Conservation (phyloP, 371 early-diverging fungal species). For the Mortierella sp. region DNA sequence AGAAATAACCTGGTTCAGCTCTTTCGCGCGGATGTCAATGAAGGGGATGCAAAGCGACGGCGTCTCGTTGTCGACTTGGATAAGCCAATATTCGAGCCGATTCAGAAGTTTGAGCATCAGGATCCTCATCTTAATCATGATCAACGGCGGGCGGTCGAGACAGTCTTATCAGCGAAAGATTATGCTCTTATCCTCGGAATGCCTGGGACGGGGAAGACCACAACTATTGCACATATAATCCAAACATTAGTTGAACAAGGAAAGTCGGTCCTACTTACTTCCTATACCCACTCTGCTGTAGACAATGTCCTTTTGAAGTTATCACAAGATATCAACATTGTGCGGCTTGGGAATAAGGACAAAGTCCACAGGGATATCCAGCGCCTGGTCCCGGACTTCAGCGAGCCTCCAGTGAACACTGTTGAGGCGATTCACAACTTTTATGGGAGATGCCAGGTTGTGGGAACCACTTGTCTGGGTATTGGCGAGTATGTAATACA, state of each 20-base stretch:
- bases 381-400: slow-evolving; percentile 62
- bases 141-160: slow-evolving; percentile 71
- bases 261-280: slow-evolving; percentile 90
- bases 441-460: slow-evolving; percentile 73
- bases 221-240: slow-evolving; percentile 90
- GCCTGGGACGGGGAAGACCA: slow-evolving; percentile 99
- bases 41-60: slow-evolving; percentile 65
- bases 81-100: slow-evolving; percentile 69
- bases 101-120: slow-evolving; percentile 6
- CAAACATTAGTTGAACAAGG: slow-evolving; percentile 73
- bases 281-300: slow-evolving; percentile 97
- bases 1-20: slow-evolving; percentile 84
- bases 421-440: slow-evolving; percentile 70
- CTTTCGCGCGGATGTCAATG: slow-evolving; percentile 61
- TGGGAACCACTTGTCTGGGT: slow-evolving; percentile 94
- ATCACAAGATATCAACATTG: slow-evolving; percentile 59
- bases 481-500: slow-evolving; percentile 76
- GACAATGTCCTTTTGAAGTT: slow-evolving; percentile 95
- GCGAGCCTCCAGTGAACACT: slow-evolving; percentile 58
- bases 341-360: slow-evolving; percentile 83
- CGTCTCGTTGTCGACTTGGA: slow-evolving; percentile 87
- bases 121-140: slow-evolving; percentile 70
- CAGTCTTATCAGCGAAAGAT: slow-evolving; percentile 78
- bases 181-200: slow-evolving; percentile 97
- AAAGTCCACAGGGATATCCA: slow-evolving; percentile 75